Conservation (phyloP, 2,329 filamentous ascomycete species). For the Emydomyces testavorans region DNA sequence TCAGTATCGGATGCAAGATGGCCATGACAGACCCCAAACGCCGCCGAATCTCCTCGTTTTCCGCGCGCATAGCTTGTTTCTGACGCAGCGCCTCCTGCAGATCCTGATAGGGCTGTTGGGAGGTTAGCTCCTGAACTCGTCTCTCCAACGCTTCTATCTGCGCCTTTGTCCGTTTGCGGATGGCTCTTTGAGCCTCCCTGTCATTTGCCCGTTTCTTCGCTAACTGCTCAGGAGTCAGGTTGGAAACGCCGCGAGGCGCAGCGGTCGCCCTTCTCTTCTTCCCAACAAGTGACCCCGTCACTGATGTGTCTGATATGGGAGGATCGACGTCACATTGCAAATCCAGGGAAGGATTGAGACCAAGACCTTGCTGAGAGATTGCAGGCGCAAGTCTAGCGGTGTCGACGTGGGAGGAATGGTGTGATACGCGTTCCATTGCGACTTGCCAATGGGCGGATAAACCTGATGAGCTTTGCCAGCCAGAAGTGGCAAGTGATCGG, state of each 20-base stretch:
- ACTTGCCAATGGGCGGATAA: background rate
- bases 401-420: background rate
- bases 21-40: constrained; percentile 54
- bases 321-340: background rate
- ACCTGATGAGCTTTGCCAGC: background rate
- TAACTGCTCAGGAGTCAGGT: constrained; percentile 75
- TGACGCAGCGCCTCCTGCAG: constrained; percentile 62
- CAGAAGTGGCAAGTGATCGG: background rate
- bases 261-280: constrained; percentile 16
- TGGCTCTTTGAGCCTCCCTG: constrained; percentile 73
- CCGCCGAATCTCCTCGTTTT: constrained; percentile 67
- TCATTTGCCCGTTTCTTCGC: constrained; percentile 87
- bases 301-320: background rate
- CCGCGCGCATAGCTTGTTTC: constrained; percentile 64
- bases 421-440: constrained; percentile 3
- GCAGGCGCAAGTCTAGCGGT: background rate
- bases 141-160: constrained; percentile 66
- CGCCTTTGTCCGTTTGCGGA: constrained; percentile 67
- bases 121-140: constrained; percentile 62
- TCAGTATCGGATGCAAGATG: constrained; percentile 36
- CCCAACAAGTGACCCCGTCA: constrained; percentile 5
- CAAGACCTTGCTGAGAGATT: background rate
- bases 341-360: background rate
- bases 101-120: constrained; percentile 72
- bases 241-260: constrained; percentile 63